These are phyloP conservation scores for Penicillium diatomitis DNA, from an alignment of 495 filamentous ascomycete genomes.

Conservation along the genomic window DNA sequence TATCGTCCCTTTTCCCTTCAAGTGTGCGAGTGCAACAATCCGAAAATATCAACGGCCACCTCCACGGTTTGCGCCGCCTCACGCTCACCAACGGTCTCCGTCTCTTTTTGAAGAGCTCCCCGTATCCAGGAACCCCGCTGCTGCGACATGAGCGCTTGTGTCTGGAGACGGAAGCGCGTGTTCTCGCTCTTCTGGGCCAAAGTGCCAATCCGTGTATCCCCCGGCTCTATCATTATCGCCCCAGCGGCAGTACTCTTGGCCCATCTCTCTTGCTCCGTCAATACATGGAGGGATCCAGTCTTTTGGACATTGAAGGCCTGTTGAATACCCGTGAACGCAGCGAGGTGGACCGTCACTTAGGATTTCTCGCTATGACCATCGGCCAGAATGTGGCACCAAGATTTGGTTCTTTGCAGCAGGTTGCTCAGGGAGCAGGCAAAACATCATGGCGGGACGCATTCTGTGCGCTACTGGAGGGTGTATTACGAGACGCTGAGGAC, in stretches of 20 bases:
- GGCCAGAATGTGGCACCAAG: slow-evolving; percentile 31
- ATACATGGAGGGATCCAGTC: slow-evolving; percentile 36
- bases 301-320: slow-evolving; percentile 30
- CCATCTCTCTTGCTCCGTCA: slow-evolving; percentile 41
- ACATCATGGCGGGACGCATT: slow-evolving; percentile 55
- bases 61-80: slow-evolving; percentile 45
- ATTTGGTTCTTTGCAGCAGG: slow-evolving; percentile 44
- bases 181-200: slow-evolving; percentile 39
- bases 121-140: slow-evolving; percentile 40
- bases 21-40: slow-evolving; percentile 32
- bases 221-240: slow-evolving; percentile 42
- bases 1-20: slow-evolving; percentile 32
- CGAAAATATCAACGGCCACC: slow-evolving; percentile 36
- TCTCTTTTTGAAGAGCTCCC: slow-evolving; percentile 46
- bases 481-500: slow-evolving; percentile 63
- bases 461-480: slow-evolving; percentile 47
- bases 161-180: slow-evolving; percentile 48
- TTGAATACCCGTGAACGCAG: slow-evolving; percentile 29
- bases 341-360: slow-evolving; percentile 35
- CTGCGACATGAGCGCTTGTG: slow-evolving; percentile 48
- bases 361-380: slow-evolving; percentile 23
- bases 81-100: slow-evolving; percentile 44
- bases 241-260: slow-evolving; percentile 27
- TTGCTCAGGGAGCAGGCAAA: slow-evolving; percentile 38
- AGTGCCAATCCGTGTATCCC: slow-evolving; percentile 40